Conservation (phyloP, 1,139 yeast genomes). For the Yamadazyma aaseri region DNA sequence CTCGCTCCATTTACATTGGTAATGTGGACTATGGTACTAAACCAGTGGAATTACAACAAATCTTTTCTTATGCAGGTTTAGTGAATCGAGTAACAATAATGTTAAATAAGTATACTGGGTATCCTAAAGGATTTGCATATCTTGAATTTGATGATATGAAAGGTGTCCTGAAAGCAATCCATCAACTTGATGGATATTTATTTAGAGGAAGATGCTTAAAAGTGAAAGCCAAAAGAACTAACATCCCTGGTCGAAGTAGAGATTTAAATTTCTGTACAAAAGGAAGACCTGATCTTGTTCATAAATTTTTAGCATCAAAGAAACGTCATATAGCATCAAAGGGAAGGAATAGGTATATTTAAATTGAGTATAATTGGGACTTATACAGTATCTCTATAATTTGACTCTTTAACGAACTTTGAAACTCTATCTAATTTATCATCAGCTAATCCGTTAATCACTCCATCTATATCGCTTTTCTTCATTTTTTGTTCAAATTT, state of each 20-base stretch:
- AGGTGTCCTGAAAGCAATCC: conserved; percentile 63
- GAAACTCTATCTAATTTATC: conserved; percentile 26
- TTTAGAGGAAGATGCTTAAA: conserved; percentile 70
- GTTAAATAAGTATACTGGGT: conserved; percentile 68
- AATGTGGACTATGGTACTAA: conserved; percentile 80
- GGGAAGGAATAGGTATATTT: no score
- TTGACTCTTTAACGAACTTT: conserved; percentile 21
- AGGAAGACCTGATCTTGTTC: no score
- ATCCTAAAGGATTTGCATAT: conserved; percentile 85
- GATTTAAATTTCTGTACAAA: conserved; percentile 17
- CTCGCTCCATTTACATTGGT: conserved; percentile 82
- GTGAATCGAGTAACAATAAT: conserved; percentile 84
- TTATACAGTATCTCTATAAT: conserved; percentile 10
- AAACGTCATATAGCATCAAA: no score
- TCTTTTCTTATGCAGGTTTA: conserved; percentile 70
- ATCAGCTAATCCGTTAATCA: conserved; percentile 43
- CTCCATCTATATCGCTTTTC: conserved; percentile 50
- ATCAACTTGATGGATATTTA: conserved; percentile 57
- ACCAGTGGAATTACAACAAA: conserved; percentile 79
- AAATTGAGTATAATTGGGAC: no score
- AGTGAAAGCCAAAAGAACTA: conserved; percentile 76
- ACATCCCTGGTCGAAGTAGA: conserved; percentile 54
- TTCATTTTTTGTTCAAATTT: conserved; percentile 59
- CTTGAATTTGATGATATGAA: conserved; percentile 70
- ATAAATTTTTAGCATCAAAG: no score